A percentile compares a stretch with the other conserved stretches of the same genome.
These are phyloP conservation scores for Penicillium freii DNA, from an alignment of 2,329 filamentous ascomycete species.

Conservation along the genomic window DNA sequence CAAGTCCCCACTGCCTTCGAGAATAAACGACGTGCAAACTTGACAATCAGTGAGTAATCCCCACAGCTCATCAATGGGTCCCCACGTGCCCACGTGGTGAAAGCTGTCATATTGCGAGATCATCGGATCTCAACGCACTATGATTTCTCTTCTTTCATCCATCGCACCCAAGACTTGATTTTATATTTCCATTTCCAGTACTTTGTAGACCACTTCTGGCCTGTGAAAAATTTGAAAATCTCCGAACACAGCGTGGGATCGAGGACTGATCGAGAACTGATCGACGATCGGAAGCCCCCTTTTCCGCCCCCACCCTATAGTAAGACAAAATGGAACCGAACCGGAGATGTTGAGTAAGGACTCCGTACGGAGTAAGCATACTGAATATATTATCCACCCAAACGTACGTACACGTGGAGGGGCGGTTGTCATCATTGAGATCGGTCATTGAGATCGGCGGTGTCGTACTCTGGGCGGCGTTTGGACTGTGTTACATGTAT, in stretches of 20 bases:
- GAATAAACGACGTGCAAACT: background rate
- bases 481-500: background rate
- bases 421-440: background rate
- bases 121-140: background rate
- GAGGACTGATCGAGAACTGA: background rate
- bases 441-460: constrained; percentile 7
- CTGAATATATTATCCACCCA: background rate
- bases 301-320: background rate
- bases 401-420: background rate
- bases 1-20: background rate
- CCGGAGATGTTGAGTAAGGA: background rate
- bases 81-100: background rate
- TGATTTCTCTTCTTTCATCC: no score
- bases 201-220: background rate
- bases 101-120: background rate
- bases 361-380: background rate
- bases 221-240: background rate
- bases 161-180: background rate
- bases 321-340: background rate
- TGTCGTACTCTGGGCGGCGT: background rate
- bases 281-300: background rate
- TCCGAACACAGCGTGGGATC: background rate
- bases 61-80: background rate
- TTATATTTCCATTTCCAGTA: background rate
- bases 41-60: background rate